These are phyloP conservation scores for Yamadazyma taylorii DNA, from an alignment of 1,139 yeast species.

Conservation along the genomic window DNA sequence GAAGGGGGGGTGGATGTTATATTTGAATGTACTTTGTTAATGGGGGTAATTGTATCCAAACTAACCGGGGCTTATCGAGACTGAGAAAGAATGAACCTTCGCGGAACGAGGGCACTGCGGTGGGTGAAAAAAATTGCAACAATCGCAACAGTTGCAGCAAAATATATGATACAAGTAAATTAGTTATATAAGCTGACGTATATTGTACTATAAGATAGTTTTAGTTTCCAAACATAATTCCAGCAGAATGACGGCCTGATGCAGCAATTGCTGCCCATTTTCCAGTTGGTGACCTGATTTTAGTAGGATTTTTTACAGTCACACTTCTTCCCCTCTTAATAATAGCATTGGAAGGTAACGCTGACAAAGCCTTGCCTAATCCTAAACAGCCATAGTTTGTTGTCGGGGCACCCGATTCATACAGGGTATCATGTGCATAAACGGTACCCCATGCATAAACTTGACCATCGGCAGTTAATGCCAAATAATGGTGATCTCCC, in stretches of 20 bases:
- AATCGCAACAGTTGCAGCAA: too few species aligned
- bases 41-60: too few species aligned
- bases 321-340: constrained; percentile 30
- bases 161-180: too few species aligned
- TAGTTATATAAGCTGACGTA: too few species aligned
- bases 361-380: constrained; percentile 39
- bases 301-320: constrained; percentile 45
- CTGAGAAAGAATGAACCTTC: too few species aligned
- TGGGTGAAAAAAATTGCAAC: too few species aligned
- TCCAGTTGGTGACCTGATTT: constrained; percentile 33
- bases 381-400: constrained; percentile 71
- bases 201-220: too few species aligned
- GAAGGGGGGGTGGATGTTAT: neutral
- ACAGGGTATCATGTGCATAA: too few species aligned
- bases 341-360: constrained; percentile 20
- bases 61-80: too few species aligned
- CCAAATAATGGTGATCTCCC: constrained; percentile 76
- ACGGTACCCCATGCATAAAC: constrained; percentile 74
- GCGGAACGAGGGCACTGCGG: too few species aligned
- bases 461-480: constrained; percentile 58
- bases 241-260: constrained; percentile 85
- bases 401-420: too few species aligned
- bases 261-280: constrained; percentile 57
- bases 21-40: too few species aligned
- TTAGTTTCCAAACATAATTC: constrained; percentile 17